Conservation (phyloP, 139 green algal genomes). For the Marvania coccoides region DNA sequence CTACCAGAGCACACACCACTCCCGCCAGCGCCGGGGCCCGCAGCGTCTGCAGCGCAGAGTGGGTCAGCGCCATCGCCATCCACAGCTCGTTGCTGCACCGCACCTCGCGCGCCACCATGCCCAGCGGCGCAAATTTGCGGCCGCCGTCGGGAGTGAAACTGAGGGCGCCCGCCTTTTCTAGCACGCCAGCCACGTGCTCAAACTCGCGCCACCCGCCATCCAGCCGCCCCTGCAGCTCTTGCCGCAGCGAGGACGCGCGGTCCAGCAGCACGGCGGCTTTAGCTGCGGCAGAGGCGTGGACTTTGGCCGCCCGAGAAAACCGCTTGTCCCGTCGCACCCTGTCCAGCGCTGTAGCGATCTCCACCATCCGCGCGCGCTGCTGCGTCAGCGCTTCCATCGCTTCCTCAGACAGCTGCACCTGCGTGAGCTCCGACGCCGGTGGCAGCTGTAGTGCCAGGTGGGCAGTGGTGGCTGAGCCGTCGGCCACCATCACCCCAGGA, state of each 20-base stretch:
- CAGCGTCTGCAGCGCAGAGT: conserved; percentile 43
- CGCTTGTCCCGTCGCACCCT: conserved; percentile 11
- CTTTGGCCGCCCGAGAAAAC: conserved; percentile 15
- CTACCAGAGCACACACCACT: conserved; percentile 47
- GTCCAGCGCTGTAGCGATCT: conserved; percentile 10
- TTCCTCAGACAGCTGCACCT: conserved; percentile 2
- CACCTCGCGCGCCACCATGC: conserved; percentile 57
- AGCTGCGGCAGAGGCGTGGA: background rate
- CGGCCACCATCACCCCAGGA: background rate
- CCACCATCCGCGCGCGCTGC: conserved; percentile 16
- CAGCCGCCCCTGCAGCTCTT: conserved; percentile 17
- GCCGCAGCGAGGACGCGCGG: conserved; percentile 17
- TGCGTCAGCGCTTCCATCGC: conserved; percentile 13
- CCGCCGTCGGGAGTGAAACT: background rate
- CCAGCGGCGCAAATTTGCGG: conserved; percentile 42
- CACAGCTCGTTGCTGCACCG: conserved; percentile 81
- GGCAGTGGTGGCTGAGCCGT: conserved; percentile 15
- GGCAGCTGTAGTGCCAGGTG: background rate
- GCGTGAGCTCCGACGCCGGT: background rate
- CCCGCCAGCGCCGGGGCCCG: conserved; percentile 50
- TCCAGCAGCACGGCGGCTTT: conserved; percentile 26
- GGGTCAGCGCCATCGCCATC: conserved; percentile 70
- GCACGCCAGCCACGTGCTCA: conserved; percentile 45
- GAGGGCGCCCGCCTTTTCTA: conserved; percentile 45
- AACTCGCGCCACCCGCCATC: conserved; percentile 37